These are phyloP conservation scores for Neofusicoccum laricinum DNA, from an alignment of 2,329 filamentous ascomycete species.

Conservation along the genomic window DNA sequence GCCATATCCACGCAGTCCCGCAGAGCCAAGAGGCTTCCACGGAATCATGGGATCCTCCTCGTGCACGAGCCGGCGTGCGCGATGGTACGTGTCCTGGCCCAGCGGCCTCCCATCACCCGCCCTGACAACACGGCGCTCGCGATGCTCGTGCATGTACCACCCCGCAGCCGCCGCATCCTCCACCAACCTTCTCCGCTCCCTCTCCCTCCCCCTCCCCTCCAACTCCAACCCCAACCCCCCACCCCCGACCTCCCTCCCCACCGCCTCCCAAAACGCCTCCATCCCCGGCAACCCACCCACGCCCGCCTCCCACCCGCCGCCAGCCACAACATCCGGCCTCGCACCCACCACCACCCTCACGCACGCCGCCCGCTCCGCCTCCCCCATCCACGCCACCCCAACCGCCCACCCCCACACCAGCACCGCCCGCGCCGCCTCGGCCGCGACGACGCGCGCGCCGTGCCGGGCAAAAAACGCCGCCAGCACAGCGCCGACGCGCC, in stretches of 20 bases:
- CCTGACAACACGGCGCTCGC: background rate
- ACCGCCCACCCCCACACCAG: slow-evolving; percentile 11
- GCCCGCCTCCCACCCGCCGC: background rate
- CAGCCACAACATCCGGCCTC: background rate
- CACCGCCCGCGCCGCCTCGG: background rate
- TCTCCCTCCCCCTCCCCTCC: background rate
- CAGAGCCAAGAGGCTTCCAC: background rate
- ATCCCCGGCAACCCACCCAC: background rate
- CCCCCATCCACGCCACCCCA: background rate
- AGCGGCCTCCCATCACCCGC: background rate
- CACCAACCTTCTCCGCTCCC: background rate
- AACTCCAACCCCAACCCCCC: background rate
- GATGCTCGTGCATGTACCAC: background rate
- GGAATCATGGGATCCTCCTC: background rate
- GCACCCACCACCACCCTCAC: background rate
- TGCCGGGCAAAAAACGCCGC: background rate
- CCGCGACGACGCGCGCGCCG: background rate
- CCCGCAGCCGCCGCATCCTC: background rate
- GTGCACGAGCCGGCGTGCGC: background rate
- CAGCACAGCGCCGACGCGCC: background rate
- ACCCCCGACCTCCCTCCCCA: background rate
- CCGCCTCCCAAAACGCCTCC: background rate
- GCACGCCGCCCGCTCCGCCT: background rate
- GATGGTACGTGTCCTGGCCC: background rate
- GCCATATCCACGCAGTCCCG: background rate